phyloP scores from a whole-genome alignment of 108 stramenopile species.

The Cylindrotheca closterium region DNA sequence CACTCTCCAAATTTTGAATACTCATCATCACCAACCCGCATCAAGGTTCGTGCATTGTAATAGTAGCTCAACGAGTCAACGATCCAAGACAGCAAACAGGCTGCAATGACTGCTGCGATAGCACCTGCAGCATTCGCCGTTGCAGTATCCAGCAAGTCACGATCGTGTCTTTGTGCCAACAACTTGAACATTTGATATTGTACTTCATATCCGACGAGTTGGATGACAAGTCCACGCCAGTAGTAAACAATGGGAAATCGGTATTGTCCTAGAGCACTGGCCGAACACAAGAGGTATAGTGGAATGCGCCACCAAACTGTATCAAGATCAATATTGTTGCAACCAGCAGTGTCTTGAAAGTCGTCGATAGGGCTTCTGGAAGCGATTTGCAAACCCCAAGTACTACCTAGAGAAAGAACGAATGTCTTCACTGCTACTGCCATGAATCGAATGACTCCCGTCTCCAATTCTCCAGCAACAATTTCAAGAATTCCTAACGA shows the following conservation, averaged over 20 bases:
- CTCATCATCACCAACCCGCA: not conserved
- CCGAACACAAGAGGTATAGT: constrained; percentile 36
- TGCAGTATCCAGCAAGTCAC: constrained; percentile 37
- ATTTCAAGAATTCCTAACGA: constrained; percentile 41
- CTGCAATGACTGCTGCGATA: constrained; percentile 27
- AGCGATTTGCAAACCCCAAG: constrained; percentile 31
- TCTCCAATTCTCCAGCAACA: constrained; percentile 48
- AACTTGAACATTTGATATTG: constrained; percentile 27
- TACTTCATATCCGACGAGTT: constrained; percentile 52
- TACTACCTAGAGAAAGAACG: constrained; percentile 36
- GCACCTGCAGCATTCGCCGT: constrained; percentile 35
- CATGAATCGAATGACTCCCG: constrained; percentile 50
- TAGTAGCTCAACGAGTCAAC: constrained; percentile 18
- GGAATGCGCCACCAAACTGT: constrained; percentile 50
- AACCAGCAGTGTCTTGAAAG: constrained; percentile 21
- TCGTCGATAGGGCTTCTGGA: constrained; percentile 8
- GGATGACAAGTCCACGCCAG: constrained; percentile 43
- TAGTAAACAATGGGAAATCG: constrained; percentile 46
- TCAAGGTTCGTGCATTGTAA: constrained; percentile 22
- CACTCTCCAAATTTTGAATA: constrained; percentile 13
- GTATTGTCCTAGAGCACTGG: constrained; percentile 44
- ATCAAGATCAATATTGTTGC: constrained; percentile 23
- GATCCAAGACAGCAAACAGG: constrained; percentile 18
- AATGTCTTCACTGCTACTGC: constrained; percentile 57
- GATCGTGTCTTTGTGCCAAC: constrained; percentile 9